These are phyloP conservation scores for Alternaria consortialis DNA, from an alignment of 2,329 filamentous ascomycete species.

Conservation along the genomic window DNA sequence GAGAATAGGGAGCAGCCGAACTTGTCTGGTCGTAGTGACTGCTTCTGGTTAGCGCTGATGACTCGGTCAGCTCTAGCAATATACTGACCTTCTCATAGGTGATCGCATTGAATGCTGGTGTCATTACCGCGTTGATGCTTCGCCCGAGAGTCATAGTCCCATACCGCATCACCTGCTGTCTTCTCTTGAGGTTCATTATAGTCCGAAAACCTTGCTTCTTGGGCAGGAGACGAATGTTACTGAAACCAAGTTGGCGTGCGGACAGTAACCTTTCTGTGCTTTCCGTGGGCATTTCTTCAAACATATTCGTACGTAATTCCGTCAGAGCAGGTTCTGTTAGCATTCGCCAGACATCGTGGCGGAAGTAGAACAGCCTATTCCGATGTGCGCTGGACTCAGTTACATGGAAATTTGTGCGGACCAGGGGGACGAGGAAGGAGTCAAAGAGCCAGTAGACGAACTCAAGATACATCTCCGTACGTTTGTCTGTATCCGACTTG, in stretches of 20 bases:
- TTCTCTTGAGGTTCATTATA: conserved; percentile 84
- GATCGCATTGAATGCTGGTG: conserved; percentile 78
- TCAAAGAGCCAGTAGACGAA: conserved; percentile 94
- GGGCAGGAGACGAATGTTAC: conserved; percentile 81
- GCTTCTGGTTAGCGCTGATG: conserved; percentile 13
- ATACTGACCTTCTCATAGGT: conserved; percentile 75
- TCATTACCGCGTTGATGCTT: conserved; percentile 75
- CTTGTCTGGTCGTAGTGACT: conserved; percentile 57
- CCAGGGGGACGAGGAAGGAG: conserved; percentile 85
- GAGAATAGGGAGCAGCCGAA: conserved; percentile 86
- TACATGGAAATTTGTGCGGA: conserved; percentile 90
- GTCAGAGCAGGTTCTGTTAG: conserved; percentile 77
- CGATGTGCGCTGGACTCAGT: conserved; percentile 86
- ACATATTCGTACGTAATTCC: conserved; percentile 74
- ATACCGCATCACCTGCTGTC: conserved; percentile 62
- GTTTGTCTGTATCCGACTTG: conserved; percentile 76
- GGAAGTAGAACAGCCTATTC: conserved; percentile 89
- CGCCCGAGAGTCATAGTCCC: conserved; percentile 65
- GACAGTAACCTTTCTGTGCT: conserved; percentile 67
- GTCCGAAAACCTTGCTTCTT: conserved; percentile 80
- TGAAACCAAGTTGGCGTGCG: conserved; percentile 74
- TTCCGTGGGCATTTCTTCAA: conserved; percentile 74
- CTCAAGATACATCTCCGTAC: conserved; percentile 80
- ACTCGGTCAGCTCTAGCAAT: neutral
- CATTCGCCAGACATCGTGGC: conserved; percentile 88